A percentile compares a stretch with the other conserved stretches of the same genome.
These are phyloP conservation scores for Saccharomycodes ludwigii DNA, from an alignment of 805 yeast species.

Conservation along the genomic window DNA sequence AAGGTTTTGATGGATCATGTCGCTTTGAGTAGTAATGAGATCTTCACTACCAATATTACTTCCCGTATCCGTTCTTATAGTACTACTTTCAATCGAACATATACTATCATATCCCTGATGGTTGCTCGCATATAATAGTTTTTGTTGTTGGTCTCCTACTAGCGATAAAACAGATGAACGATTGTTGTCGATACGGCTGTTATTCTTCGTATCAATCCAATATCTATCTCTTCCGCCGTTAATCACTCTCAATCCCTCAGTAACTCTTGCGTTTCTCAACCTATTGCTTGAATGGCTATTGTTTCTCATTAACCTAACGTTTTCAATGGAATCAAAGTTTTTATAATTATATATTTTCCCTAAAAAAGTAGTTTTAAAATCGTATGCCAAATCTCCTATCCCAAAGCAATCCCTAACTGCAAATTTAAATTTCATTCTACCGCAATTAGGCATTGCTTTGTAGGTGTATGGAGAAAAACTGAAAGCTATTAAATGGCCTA, in stretches of 20 bases:
- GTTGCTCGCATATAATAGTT: constrained; percentile 1
- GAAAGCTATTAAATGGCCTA: constrained; percentile 83
- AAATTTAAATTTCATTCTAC: constrained; percentile 42
- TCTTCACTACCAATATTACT: not conserved
- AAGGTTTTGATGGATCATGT: constrained; percentile 1
- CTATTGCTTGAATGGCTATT: constrained; percentile 60
- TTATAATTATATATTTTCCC: constrained; percentile 73
- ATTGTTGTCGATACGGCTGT: not conserved
- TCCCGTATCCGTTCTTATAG: not conserved
- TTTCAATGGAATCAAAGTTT: constrained; percentile 72
- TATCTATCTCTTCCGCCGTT: constrained; percentile 70
- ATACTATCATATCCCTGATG: constrained; percentile 5
- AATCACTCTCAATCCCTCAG: constrained; percentile 73
- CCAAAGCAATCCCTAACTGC: constrained; percentile 75
- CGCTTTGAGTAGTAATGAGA: not conserved
- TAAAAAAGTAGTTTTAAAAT: constrained; percentile 55
- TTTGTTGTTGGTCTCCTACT: not conserved
- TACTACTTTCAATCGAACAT: constrained; percentile 4
- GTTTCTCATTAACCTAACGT: constrained; percentile 32
- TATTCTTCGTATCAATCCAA: constrained; percentile 41
- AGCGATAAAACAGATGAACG: not conserved
- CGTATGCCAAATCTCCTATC: constrained; percentile 63
- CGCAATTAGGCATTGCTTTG: constrained; percentile 51
- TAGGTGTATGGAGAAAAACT: constrained; percentile 61
- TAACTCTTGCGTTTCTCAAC: constrained; percentile 55